Conservation (phyloP, 1,139 yeast species). For the Saccharomyces pastorianus region DNA sequence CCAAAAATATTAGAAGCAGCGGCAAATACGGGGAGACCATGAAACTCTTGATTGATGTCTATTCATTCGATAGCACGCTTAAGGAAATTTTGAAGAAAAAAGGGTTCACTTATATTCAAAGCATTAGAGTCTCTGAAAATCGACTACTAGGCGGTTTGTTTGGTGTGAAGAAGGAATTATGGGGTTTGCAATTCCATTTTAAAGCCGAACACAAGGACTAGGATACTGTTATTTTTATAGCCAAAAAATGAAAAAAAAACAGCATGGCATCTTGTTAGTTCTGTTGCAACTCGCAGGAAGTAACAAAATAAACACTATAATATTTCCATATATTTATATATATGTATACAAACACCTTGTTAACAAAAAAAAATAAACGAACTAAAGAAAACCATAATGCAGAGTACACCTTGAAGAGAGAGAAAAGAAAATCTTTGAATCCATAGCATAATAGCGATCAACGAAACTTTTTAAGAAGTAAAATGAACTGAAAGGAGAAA, state of each 20-base stretch:
- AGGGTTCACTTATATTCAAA: slow-evolving; percentile 32
- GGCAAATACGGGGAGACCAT: slow-evolving; percentile 25
- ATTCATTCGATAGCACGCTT: slow-evolving; percentile 43
- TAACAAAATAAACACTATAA: not conserved
- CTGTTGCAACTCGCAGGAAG: not conserved
- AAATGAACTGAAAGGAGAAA: not conserved
- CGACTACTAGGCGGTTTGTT: slow-evolving; percentile 33
- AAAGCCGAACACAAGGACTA: slow-evolving; percentile 10
- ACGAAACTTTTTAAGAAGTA: not conserved
- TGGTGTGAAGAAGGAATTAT: slow-evolving; percentile 41
- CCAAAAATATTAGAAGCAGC: slow-evolving; percentile 34
- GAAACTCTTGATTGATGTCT: slow-evolving; percentile 40
- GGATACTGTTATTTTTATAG: not conserved
- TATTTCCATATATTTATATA: not conserved
- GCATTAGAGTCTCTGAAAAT: slow-evolving; percentile 27
- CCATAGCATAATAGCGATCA: not conserved
- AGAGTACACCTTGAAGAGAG: not conserved
- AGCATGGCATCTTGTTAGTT: not conserved
- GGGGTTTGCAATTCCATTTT: slow-evolving; percentile 39
- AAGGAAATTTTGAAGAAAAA: slow-evolving; percentile 32
- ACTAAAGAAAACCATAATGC: not conserved
- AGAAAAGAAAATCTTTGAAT: not conserved
- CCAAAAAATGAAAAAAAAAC: not conserved
- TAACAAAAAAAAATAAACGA: not conserved
- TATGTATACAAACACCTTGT: not conserved